phyloP scores from a whole-genome alignment of 2,329 filamentous ascomycete genomes.

The Ascochyta rabiei region DNA sequence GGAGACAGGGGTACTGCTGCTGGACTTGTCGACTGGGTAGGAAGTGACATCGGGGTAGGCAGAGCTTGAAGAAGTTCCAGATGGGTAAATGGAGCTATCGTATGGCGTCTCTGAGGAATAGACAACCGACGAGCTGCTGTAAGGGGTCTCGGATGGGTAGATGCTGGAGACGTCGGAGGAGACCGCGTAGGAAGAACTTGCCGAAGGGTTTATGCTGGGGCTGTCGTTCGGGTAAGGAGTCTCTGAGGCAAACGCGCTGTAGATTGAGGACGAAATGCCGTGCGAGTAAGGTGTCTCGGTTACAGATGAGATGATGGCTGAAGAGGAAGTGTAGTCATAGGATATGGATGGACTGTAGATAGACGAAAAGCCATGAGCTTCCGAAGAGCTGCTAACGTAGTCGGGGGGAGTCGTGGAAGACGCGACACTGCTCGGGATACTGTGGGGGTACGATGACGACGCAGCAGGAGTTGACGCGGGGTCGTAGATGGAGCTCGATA shows the following conservation, averaged over 20 bases:
- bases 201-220: slow-evolving; percentile 1
- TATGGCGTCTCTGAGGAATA: neutral
- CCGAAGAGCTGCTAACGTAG: neutral
- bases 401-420: slow-evolving; percentile 1
- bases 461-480: slow-evolving; percentile 2
- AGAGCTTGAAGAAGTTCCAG: slow-evolving; percentile 1
- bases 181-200: neutral
- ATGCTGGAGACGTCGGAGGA: neutral
- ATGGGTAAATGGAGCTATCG: slow-evolving; percentile 1
- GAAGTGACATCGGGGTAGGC: slow-evolving; percentile 5
- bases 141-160: slow-evolving; percentile 2
- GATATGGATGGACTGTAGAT: neutral
- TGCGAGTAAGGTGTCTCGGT: neutral
- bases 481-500: slow-evolving; percentile 9
- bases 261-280: neutral
- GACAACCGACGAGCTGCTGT: neutral
- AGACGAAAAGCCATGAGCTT: neutral
- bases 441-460: neutral
- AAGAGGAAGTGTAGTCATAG: neutral
- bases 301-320: neutral
- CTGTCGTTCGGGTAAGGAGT: neutral
- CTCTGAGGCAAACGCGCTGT: neutral
- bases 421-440: slow-evolving; percentile 1
- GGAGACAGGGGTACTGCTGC: slow-evolving; percentile 14
- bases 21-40: neutral